Conservation (phyloP, 2,329 filamentous ascomycete genomes). For the Diaporthe batatas region DNA sequence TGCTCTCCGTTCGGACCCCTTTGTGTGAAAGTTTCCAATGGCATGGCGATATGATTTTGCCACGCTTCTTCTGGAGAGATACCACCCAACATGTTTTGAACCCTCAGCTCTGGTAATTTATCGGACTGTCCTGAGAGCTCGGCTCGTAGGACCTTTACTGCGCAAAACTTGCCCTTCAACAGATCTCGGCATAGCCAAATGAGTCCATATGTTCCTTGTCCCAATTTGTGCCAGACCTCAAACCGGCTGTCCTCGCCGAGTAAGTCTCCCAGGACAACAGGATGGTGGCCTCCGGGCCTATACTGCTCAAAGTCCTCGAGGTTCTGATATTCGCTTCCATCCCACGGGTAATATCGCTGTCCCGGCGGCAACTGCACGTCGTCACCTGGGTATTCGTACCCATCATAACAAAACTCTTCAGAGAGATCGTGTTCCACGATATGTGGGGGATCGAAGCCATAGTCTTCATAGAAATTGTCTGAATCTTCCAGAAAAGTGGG, state of each 20-base stretch:
- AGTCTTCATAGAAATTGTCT: background rate
- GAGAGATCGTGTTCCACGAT: background rate
- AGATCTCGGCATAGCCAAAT: background rate
- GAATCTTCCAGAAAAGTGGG: background rate
- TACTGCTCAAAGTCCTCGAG: constrained; percentile 8
- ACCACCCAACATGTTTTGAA: background rate
- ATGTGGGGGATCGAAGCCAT: background rate
- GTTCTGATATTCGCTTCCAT: background rate
- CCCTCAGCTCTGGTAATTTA: background rate
- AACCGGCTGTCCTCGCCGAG: background rate
- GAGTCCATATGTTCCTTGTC: background rate
- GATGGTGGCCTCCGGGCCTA: constrained; percentile 5
- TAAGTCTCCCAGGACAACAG: background rate
- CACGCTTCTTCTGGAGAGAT: background rate
- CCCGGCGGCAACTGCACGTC: background rate
- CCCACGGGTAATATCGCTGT: background rate
- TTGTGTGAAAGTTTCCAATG: background rate
- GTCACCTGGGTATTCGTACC: background rate
- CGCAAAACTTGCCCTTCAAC: background rate
- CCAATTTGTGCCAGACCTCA: constrained; percentile 15
- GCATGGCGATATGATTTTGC: background rate
- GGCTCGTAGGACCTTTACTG: background rate
- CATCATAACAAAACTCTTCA: background rate
- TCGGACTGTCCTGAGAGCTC: background rate
- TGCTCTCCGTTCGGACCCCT: constrained; percentile 7